Evolutionary conservation across 176 grass and related monocot species (phyloP).

Genomic region (Oryza longistaminata): DNA sequence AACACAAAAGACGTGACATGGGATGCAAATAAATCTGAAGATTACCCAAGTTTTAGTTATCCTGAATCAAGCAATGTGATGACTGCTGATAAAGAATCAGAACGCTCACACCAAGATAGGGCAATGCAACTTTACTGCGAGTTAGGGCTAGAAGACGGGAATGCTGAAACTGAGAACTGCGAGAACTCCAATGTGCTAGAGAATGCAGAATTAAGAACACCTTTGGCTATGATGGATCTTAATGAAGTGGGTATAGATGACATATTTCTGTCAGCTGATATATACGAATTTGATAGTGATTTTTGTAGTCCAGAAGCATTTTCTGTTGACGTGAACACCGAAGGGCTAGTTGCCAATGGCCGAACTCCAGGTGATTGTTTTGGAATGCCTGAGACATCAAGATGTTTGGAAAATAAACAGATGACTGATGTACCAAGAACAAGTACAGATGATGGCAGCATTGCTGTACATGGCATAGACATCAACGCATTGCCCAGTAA

Average conservation of each 20-base stretch:
- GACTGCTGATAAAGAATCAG: neutral
- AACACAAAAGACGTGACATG: no score
- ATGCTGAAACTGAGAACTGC: neutral
- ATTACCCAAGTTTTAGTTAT: no score
- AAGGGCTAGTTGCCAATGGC: neutral
- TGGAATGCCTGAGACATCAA: neutral
- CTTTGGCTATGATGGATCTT: constrained; percentile 39
- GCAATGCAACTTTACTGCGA: neutral
- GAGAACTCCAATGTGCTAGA: neutral
- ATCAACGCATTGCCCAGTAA: neutral
- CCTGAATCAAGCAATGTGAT: neutral
- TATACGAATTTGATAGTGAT: constrained; percentile 40
- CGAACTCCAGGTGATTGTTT: constrained; percentile 3
- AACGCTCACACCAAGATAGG: neutral
- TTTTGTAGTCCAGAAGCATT: constrained; percentile 7
- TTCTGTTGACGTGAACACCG: constrained; percentile 6
- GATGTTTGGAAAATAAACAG: constrained; percentile 17
- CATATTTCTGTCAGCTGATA: constrained; percentile 46
- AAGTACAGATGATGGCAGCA: neutral
- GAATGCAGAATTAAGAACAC: neutral
- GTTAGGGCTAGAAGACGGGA: neutral
- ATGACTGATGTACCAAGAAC: neutral
- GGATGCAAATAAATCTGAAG: no score
- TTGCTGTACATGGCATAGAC: constrained; percentile 1
- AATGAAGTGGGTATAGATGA: constrained; percentile 41